Percentiles rank a stretch among this genome's conserved stretches.
These are phyloP conservation scores for Austroboletus novae-zelandiae DNA, from an alignment of 1,284 basidiomycete genomes.

Conservation along the genomic window DNA sequence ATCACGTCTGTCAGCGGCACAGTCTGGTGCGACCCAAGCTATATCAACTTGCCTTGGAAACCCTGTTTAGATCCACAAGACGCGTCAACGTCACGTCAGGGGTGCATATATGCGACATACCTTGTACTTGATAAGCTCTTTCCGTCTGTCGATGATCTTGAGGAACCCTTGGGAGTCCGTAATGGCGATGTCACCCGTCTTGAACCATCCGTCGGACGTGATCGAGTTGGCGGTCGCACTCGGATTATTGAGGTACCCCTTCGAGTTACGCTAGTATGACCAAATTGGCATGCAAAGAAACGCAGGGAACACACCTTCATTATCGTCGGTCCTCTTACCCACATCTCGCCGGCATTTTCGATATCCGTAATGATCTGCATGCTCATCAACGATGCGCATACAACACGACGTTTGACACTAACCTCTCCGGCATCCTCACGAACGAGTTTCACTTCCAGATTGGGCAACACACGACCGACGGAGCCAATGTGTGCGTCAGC, in stretches of 20 bases:
- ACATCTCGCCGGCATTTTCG: slow-evolving; percentile 64
- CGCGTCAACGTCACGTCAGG: too few relatives aligned
- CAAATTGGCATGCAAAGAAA: not conserved
- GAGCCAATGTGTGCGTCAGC: slow-evolving; percentile 53
- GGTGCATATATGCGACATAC: slow-evolving; percentile 27
- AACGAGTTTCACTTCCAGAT: slow-evolving; percentile 76
- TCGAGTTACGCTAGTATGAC: not conserved
- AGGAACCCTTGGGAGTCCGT: slow-evolving; percentile 64
- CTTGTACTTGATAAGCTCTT: slow-evolving; percentile 87
- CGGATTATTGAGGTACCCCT: slow-evolving; percentile 70
- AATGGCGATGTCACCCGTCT: slow-evolving; percentile 76
- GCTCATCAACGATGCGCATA: not conserved
- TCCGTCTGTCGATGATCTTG: slow-evolving; percentile 67
- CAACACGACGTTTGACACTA: not conserved
- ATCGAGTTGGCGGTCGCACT: slow-evolving; percentile 65
- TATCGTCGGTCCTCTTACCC: slow-evolving; percentile 73
- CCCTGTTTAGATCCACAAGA: slow-evolving; percentile 36
- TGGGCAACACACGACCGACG: slow-evolving; percentile 74
- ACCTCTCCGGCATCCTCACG: slow-evolving; percentile 52
- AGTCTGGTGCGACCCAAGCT: slow-evolving; percentile 19
- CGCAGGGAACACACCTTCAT: slow-evolving; percentile 61
- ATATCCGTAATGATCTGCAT: slow-evolving; percentile 27
- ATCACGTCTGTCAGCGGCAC: not conserved
- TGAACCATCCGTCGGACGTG: slow-evolving; percentile 76
- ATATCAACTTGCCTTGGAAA: slow-evolving; percentile 49